Conservation (phyloP, 352 stramenopile genomes). For the Peronospora destructor region DNA sequence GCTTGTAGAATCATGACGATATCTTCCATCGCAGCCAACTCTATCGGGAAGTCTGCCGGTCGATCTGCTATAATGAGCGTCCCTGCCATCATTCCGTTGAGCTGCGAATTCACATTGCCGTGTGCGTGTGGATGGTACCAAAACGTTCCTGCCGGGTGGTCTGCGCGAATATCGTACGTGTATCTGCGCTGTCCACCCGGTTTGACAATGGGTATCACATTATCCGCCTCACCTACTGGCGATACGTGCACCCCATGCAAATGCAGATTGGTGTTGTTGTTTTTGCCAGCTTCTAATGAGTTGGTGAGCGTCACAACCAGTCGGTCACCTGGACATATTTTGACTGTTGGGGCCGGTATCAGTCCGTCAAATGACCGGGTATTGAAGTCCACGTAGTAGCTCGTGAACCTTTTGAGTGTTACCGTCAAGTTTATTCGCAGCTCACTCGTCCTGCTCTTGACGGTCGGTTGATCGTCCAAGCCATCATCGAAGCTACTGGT, state of each 20-base stretch:
- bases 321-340: conserved; percentile 59
- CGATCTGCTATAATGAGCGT: conserved; percentile 59
- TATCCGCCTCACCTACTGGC: conserved; percentile 43
- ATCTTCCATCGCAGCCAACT: conserved; percentile 56
- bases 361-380: conserved; percentile 64
- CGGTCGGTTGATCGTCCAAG: conserved; percentile 24
- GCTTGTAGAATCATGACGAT: conserved; percentile 60
- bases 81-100: conserved; percentile 70
- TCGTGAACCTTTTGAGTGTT: conserved; percentile 51
- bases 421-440: conserved; percentile 57
- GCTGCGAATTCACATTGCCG: conserved; percentile 68
- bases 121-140: conserved; percentile 78
- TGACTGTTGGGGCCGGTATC: conserved; percentile 63
- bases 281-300: conserved; percentile 33
- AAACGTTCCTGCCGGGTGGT: conserved; percentile 69
- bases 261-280: conserved; percentile 68
- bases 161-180: conserved; percentile 54
- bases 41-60: conserved; percentile 38
- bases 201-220: conserved; percentile 51
- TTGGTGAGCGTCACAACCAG: conserved; percentile 58
- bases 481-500: conserved; percentile 6
- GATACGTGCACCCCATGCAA: conserved; percentile 69
- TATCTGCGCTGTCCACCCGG: conserved; percentile 44
- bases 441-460: conserved; percentile 39
- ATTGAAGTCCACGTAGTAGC: conserved; percentile 66